These are phyloP conservation scores for Mycena albidolilacea DNA, from an alignment of 768 basidiomycete genomes.

Conservation along the genomic window DNA sequence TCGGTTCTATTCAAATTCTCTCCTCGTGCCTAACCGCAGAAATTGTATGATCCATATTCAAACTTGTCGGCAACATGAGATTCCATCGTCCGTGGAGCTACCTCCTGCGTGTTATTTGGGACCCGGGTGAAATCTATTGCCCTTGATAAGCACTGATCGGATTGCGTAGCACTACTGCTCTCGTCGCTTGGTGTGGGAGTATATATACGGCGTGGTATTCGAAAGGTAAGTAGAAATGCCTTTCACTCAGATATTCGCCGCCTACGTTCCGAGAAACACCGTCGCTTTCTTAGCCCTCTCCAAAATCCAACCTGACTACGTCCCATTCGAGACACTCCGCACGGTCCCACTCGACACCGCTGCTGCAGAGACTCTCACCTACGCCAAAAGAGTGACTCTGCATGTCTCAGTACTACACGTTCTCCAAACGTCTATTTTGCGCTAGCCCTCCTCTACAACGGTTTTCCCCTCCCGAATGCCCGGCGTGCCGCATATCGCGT, in stretches of 20 bases:
- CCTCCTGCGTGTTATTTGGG: no score
- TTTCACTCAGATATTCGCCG: neutral
- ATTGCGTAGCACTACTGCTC: no score
- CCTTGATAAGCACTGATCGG: no score
- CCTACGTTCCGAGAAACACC: neutral
- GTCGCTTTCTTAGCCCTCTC: neutral
- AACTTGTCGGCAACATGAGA: no score
- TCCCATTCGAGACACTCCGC: neutral
- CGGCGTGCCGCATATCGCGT: neutral
- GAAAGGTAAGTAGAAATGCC: neutral
- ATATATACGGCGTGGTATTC: neutral
- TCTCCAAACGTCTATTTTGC: constrained; percentile 2
- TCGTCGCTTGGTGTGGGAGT: neutral
- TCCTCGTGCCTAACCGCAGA: no score
- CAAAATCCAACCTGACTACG: constrained; percentile 5
- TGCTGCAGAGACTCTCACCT: neutral
- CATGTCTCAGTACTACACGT: neutral
- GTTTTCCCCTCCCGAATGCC: neutral
- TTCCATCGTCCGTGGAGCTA: no score
- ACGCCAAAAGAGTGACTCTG: neutral
- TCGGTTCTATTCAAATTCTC: no score
- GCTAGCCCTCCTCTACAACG: neutral
- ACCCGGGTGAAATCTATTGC: no score
- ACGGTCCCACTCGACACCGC: neutral
- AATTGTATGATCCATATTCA: no score